Conservation (phyloP, 106 monocot genomes). For the Acorus gramineus region DNA sequence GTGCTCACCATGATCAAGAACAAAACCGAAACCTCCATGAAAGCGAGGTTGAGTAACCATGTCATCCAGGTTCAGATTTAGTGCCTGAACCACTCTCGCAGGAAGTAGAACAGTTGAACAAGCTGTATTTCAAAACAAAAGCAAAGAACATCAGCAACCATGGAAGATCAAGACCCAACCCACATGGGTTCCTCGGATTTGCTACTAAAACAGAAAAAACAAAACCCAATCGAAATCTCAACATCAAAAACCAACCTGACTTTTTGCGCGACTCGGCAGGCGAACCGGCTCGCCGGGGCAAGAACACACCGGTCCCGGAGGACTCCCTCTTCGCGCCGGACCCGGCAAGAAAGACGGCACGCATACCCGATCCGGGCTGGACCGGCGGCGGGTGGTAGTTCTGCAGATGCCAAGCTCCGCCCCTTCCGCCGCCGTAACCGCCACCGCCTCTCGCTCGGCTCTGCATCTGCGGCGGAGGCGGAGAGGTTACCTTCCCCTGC, state of each 20-base stretch:
- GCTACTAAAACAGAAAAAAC: not conserved
- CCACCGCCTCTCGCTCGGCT: not conserved
- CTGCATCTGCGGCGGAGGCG: constrained; percentile 6
- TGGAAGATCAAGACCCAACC: not conserved
- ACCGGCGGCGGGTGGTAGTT: constrained; percentile 15
- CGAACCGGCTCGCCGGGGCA: constrained; percentile 32
- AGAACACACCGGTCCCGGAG: constrained; percentile 69
- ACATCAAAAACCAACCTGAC: constrained; percentile 15
- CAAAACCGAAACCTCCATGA: constrained; percentile 8
- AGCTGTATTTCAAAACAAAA: constrained; percentile 11
- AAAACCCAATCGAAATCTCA: not conserved
- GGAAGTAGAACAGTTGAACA: constrained; percentile 66
- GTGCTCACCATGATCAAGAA: constrained; percentile 31
- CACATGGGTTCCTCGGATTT: not conserved
- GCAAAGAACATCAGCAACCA: not conserved
- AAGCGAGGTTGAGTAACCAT: constrained; percentile 11
- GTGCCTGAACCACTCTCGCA: constrained; percentile 53
- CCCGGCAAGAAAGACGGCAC: constrained; percentile 39
- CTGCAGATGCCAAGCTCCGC: not conserved
- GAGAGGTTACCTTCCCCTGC: no score
- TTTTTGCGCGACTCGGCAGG: constrained; percentile 36
- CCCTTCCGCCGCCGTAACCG: not conserved
- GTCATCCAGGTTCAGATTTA: constrained; percentile 43
- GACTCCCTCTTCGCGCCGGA: constrained; percentile 24
- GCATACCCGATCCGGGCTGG: constrained; percentile 28